These are phyloP conservation scores for Trifolium fragiferum DNA, from an alignment of 306 rosid genomes.

Conservation along the genomic window DNA sequence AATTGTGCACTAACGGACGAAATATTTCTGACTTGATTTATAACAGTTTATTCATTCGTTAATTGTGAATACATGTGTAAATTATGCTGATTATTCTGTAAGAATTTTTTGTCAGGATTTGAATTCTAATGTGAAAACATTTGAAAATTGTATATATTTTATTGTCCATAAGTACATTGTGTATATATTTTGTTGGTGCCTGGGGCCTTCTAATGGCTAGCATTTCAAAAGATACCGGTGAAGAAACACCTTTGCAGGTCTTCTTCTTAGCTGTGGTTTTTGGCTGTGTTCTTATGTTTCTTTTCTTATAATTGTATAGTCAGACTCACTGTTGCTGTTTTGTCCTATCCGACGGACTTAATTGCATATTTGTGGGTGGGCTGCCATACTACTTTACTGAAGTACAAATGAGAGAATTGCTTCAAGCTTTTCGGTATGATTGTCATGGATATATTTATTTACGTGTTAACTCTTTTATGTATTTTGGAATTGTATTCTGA, in stretches of 20 bases:
- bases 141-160: slow-evolving; percentile 7
- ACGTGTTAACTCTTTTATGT: background rate
- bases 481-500: slow-evolving; percentile 22
- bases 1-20: background rate
- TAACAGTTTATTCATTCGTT: background rate
- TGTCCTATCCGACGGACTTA: slow-evolving; percentile 79
- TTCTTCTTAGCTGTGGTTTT: slow-evolving; percentile 21
- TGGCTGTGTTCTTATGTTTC: slow-evolving; percentile 1
- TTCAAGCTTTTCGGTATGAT: slow-evolving; percentile 77
- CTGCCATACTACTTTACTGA: slow-evolving; percentile 84
- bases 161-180: background rate
- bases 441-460: slow-evolving; percentile 6
- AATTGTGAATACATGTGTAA: background rate
- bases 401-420: slow-evolving; percentile 71
- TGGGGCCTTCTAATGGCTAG: slow-evolving; percentile 99
- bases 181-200: background rate
- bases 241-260: slow-evolving; percentile 99
- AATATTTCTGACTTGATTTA: slow-evolving; percentile 26
- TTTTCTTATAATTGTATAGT: too few relatives aligned
- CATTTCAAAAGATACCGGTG: slow-evolving; percentile 96
- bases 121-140: slow-evolving; percentile 10
- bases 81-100: slow-evolving; percentile 26
- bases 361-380: slow-evolving; percentile 87
- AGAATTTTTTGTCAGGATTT: slow-evolving; percentile 1
- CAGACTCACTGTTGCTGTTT: too few relatives aligned